A percentile compares a stretch with the other conserved stretches of the same genome.
phyloP scores from a whole-genome alignment of 768 basidiomycete species.

The Boletus subcaerulescens region DNA sequence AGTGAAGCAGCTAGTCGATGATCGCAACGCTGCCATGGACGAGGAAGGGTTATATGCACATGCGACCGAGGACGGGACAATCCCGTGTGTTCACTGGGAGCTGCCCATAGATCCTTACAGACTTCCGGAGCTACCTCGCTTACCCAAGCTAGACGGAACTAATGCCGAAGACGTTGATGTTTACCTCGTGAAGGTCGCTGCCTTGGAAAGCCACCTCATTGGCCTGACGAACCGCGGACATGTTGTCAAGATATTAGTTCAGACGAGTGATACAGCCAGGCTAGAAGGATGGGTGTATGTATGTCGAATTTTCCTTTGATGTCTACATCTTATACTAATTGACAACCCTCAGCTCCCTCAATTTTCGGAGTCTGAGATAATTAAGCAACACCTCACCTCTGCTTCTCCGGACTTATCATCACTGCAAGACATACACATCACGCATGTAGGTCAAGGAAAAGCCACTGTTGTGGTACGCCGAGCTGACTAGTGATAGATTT shows the following conservation, averaged over 20 bases:
- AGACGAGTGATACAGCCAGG: slow-evolving; percentile 38
- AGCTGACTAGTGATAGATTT: slow-evolving; percentile 49
- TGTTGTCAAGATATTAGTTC: slow-evolving; percentile 61
- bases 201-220: slow-evolving; percentile 66
- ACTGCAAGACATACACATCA: slow-evolving; percentile 57
- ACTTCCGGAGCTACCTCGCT: slow-evolving; percentile 56
- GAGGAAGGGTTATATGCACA: slow-evolving; percentile 30
- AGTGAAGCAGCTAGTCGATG: slow-evolving; percentile 37
- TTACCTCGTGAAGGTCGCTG: slow-evolving; percentile 77
- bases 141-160: slow-evolving; percentile 47
- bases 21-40: slow-evolving; percentile 47
- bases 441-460: slow-evolving; percentile 59
- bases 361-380: slow-evolving; percentile 61
- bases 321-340: not conserved
- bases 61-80: slow-evolving; percentile 37
- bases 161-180: slow-evolving; percentile 29
- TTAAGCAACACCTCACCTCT: slow-evolving; percentile 48
- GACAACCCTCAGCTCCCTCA: slow-evolving; percentile 55
- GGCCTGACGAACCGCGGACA: slow-evolving; percentile 80
- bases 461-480: not conserved
- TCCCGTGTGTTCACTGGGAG: slow-evolving; percentile 64
- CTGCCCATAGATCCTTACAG: slow-evolving; percentile 50
- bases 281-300: slow-evolving; percentile 71
- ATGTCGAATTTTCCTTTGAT: slow-evolving; percentile 24
- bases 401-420: slow-evolving; percentile 34